These are phyloP conservation scores for Mastigamoeba balamuthi DNA, from an alignment of 78 protist species.

Conservation along the genomic window DNA sequence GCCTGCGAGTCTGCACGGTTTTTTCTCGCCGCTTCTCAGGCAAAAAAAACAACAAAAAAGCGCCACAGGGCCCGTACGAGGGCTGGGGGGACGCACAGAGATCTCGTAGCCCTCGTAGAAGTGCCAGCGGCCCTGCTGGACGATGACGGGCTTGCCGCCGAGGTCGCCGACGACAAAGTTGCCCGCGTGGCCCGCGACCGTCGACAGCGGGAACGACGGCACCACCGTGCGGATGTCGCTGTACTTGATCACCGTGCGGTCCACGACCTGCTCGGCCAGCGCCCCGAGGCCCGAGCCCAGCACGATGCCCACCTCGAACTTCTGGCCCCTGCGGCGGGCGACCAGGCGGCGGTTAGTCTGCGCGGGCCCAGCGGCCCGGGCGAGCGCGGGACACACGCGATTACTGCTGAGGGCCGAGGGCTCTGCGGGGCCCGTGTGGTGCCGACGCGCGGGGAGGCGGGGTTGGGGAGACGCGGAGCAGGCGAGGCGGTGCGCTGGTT, in stretches of 20 bases:
- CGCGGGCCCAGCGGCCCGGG: too few species aligned
- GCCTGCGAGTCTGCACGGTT: too few species aligned
- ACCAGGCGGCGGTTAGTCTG: too few species aligned
- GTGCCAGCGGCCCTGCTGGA: constrained; percentile 28
- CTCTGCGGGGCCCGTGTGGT: too few species aligned
- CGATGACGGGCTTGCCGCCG: neutral
- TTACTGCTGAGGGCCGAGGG: too few species aligned
- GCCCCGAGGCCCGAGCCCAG: constrained; percentile 32
- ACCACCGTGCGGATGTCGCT: neutral
- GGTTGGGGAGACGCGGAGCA: too few species aligned
- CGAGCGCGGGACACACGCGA: too few species aligned
- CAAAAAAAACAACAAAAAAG: too few species aligned
- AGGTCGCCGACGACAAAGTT: constrained; percentile 6
- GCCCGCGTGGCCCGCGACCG: constrained; percentile 22
- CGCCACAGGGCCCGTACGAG: neutral
- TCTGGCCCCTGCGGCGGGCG: too few species aligned
- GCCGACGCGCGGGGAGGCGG: too few species aligned
- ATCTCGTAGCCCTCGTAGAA: constrained; percentile 26
- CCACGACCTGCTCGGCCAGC: neutral
- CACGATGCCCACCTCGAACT: constrained; percentile 6
- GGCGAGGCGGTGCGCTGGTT: too few species aligned
- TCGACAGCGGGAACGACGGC: neutral
- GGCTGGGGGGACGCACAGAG: neutral
- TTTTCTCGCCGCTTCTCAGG: too few species aligned
- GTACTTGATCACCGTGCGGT: neutral